Conservation (phyloP, 768 basidiomycete species). For the Hysterangium stoloniferum region DNA sequence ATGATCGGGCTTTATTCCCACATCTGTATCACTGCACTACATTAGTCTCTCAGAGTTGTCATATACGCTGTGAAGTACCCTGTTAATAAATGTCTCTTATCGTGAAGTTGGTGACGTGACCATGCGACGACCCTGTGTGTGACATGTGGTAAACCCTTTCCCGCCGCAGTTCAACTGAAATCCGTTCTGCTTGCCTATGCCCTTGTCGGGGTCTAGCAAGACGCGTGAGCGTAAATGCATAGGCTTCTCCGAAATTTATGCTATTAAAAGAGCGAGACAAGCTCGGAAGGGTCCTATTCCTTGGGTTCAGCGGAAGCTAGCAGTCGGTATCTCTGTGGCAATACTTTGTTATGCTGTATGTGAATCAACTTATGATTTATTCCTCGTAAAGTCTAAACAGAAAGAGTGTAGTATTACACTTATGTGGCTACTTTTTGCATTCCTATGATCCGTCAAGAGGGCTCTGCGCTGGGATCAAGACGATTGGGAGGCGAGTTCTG, state of each 20-base stretch:
- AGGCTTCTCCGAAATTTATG: neutral
- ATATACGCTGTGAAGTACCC: too few species aligned
- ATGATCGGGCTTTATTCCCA: too few species aligned
- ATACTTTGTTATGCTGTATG: slow-evolving; percentile 51
- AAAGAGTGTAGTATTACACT: slow-evolving; percentile 47
- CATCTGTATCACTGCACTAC: too few species aligned
- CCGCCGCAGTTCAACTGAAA: too few species aligned
- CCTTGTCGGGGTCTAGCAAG: too few species aligned
- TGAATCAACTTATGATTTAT: neutral
- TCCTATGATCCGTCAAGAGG: slow-evolving; percentile 51
- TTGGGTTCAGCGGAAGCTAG: slow-evolving; percentile 67
- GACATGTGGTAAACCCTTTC: too few species aligned
- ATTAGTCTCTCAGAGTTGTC: too few species aligned
- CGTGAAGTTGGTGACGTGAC: too few species aligned
- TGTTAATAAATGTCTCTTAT: too few species aligned
- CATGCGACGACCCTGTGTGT: too few species aligned
- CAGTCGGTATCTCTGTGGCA: slow-evolving; percentile 49
- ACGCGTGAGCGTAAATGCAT: slow-evolving; percentile 2
- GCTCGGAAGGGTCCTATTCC: slow-evolving; percentile 32
- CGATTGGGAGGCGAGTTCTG: slow-evolving; percentile 58
- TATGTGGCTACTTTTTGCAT: slow-evolving; percentile 67
- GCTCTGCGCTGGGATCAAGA: slow-evolving; percentile 38
- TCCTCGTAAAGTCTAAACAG: neutral
- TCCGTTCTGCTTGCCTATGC: too few species aligned
- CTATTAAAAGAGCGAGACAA: neutral